phyloP scores from a whole-genome alignment of 805 yeast species.

The Cyberlindnera mycetangii region DNA sequence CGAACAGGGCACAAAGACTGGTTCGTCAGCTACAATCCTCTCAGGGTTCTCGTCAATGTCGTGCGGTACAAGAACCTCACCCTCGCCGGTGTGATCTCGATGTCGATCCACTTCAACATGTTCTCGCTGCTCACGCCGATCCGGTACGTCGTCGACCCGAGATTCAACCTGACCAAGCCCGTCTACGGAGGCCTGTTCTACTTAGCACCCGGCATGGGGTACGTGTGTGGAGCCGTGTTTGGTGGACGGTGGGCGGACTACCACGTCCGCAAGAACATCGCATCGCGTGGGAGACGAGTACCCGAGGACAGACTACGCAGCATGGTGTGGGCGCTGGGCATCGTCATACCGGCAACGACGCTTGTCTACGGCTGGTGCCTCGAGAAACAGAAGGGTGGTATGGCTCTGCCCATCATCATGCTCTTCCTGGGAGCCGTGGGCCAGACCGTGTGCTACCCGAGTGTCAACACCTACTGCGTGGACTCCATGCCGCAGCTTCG shows the following conservation, averaged over 20 bases:
- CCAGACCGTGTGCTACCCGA: slow-evolving; percentile 51
- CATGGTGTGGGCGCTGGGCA: slow-evolving; percentile 32
- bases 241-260: slow-evolving; percentile 55
- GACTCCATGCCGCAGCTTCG: slow-evolving; percentile 53
- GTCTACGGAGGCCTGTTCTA: slow-evolving; percentile 51
- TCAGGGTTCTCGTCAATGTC: slow-evolving; percentile 39
- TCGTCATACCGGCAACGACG: slow-evolving; percentile 43
- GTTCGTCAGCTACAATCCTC: slow-evolving; percentile 44
- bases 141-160: slow-evolving; percentile 51
- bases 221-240: slow-evolving; percentile 44
- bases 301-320: slow-evolving; percentile 53
- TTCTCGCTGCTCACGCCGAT: slow-evolving; percentile 52
- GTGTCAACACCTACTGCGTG: slow-evolving; percentile 54
- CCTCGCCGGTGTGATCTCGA: slow-evolving; percentile 41
- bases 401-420: slow-evolving; percentile 49
- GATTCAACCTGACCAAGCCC: slow-evolving; percentile 47
- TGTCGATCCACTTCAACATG: slow-evolving; percentile 46
- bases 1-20: slow-evolving; percentile 36
- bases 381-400: slow-evolving; percentile 45
- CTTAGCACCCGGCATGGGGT: slow-evolving; percentile 57
- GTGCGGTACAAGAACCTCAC: slow-evolving; percentile 42
- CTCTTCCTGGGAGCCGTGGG: slow-evolving; percentile 48
- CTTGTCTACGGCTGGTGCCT: slow-evolving; percentile 41
- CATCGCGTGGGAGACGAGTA: slow-evolving; percentile 37
- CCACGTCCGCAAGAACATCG: slow-evolving; percentile 42